A percentile compares a stretch with the other conserved stretches of the same genome.
phyloP scores from a whole-genome alignment of 148 eudicot genomes.

The Fagopyrum esculentum region DNA sequence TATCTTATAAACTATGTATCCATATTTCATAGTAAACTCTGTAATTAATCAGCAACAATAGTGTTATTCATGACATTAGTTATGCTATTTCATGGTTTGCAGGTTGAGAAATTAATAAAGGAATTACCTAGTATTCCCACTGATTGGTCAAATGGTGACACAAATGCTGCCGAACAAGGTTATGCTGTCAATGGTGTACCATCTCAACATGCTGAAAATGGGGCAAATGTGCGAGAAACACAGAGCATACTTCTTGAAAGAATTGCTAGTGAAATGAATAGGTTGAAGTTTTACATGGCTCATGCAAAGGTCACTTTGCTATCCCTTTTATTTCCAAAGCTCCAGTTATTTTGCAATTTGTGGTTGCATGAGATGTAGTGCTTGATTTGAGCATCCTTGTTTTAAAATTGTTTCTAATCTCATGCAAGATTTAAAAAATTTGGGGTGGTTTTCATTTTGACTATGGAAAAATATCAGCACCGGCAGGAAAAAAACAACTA shows the following conservation, averaged over 20 bases:
- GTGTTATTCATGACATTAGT: neutral
- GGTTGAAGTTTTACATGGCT: slow-evolving; percentile 86
- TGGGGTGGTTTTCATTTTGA: neutral
- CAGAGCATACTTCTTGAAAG: slow-evolving; percentile 98
- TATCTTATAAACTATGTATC: neutral
- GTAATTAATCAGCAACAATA: neutral
- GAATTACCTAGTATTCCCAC: slow-evolving; percentile 89
- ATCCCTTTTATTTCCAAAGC: slow-evolving; percentile 18
- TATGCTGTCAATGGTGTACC: slow-evolving; percentile 60
- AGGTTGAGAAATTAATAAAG: slow-evolving; percentile 94
- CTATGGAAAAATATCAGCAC: neutral
- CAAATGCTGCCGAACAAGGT: slow-evolving; percentile 34
- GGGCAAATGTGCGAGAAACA: slow-evolving; percentile 78
- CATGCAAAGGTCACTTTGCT: slow-evolving; percentile 84
- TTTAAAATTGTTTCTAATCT: neutral
- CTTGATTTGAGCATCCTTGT: neutral
- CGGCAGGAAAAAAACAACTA: neutral
- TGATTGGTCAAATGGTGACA: slow-evolving; percentile 70
- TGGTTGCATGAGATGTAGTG: neutral
- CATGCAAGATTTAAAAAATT: neutral
- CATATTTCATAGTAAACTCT: neutral
- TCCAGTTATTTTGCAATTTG: neutral
- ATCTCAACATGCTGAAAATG: slow-evolving; percentile 61
- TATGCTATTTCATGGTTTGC: slow-evolving; percentile 14
- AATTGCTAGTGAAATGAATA: slow-evolving; percentile 99